Evolutionary conservation across 1,139 yeast genomes (phyloP).

Genomic region (Saccharomyces hybrid): DNA sequence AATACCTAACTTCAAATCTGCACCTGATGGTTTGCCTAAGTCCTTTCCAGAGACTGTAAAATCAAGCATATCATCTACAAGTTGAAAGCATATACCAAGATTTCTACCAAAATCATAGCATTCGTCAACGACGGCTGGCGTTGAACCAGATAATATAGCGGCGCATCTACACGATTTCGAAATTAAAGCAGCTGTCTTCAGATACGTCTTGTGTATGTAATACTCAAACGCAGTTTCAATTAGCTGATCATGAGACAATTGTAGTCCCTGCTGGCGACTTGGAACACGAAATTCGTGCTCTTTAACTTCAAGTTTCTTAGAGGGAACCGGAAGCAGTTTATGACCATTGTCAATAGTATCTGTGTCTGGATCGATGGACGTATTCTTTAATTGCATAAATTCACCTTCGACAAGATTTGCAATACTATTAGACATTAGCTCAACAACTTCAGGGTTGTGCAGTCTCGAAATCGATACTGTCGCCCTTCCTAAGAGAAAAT

Average conservation of each 20-base stretch:
- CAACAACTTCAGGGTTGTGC: constrained; percentile 95
- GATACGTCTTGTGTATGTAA: constrained; percentile 87
- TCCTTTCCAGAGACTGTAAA: constrained; percentile 77
- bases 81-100: constrained; percentile 89
- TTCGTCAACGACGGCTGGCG: constrained; percentile 64
- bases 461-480: constrained; percentile 91
- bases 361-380: constrained; percentile 52
- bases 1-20: constrained; percentile 85
- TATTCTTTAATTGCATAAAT: constrained; percentile 94
- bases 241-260: constrained; percentile 58
- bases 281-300: constrained; percentile 55
- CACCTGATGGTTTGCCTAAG: constrained; percentile 92
- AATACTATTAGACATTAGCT: constrained; percentile 86
- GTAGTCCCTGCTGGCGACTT: constrained; percentile 29
- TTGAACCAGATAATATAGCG: constrained; percentile 85
- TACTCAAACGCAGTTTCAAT: constrained; percentile 88
- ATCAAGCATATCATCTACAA: constrained; percentile 94
- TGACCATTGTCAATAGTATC: constrained; percentile 39
- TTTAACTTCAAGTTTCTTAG: constrained; percentile 55
- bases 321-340: constrained; percentile 50
- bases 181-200: constrained; percentile 91
- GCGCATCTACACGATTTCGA: constrained; percentile 91
- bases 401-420: constrained; percentile 98
- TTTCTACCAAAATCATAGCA: constrained; percentile 90
- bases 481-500: constrained; percentile 88